Evolutionary conservation across 1,139 yeast species (phyloP), one percentile per base, ranked within the genome.

Genomic region (Pichia terricola): DNA sequence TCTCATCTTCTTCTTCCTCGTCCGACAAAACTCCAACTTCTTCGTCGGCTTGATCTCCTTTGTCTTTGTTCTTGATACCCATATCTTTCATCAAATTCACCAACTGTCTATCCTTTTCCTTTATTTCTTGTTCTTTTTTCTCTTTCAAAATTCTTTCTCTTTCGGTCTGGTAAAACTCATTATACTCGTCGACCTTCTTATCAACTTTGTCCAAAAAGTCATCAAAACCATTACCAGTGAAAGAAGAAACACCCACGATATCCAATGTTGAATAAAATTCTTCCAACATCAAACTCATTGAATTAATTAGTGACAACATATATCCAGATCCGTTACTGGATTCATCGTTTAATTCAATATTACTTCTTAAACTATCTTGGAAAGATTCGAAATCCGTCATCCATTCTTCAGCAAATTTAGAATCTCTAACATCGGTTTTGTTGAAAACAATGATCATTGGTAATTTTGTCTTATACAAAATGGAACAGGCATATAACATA

Each of bases 391-490:
- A 94, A 64, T 94, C 98, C 4, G 81, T 76, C 97, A 94, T 88
- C 99, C 99, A 94, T 53, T 87, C 95, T 60, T 79, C 81, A 30
- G 96, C 96, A 65, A 88, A 88, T 43, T 76, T 80, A 0, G 94
- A 87, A 49, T 81, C 80, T 55, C 81, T 72, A 7, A 84, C 89
- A 64, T 94, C 99, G 2, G 94, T 86, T 66, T 94, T 94, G 66
- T 94, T 94, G 69, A 91, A 94, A 5, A 94, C 98, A 26, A 94
- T 76, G 57, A 94, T 83, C 96, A 94, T 88, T 31, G 99, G 99
- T 45, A 94, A 72, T 62, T 91, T 89, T 28, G 97, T 91, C 66
- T 94, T 94, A 69, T 94, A 94, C 45, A 94, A 72, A 43, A 94
- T 91, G 3, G 97, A 89, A 65, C 98, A 91, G 0, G 99, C 98